Conservation (phyloP, 2,329 filamentous ascomycete genomes). For the Amauroascus verrucosus region DNA sequence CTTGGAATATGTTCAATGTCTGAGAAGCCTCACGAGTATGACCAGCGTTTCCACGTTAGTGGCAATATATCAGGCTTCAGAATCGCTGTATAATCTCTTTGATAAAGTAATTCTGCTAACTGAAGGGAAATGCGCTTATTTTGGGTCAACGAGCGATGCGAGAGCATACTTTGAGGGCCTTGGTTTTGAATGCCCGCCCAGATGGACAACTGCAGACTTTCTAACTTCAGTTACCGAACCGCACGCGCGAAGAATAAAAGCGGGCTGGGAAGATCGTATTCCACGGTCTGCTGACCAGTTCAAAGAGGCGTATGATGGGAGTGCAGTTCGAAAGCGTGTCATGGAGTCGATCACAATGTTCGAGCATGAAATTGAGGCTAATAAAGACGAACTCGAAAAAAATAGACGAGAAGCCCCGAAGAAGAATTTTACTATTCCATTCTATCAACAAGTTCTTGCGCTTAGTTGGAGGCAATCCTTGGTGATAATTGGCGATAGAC, state of each 20-base stretch:
- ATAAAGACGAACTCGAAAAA: slow-evolving; percentile 34
- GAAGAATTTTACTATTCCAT: slow-evolving; percentile 46
- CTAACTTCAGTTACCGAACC: slow-evolving; percentile 60
- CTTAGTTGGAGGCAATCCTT: slow-evolving; percentile 47
- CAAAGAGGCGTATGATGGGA: slow-evolving; percentile 42
- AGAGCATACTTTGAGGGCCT: slow-evolving; percentile 59
- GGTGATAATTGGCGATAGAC: slow-evolving; percentile 46
- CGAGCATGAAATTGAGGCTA: slow-evolving; percentile 39
- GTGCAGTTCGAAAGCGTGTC: slow-evolving; percentile 36
- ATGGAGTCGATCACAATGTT: slow-evolving; percentile 45
- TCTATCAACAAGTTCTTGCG: slow-evolving; percentile 42
- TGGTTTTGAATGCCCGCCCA: slow-evolving; percentile 60
- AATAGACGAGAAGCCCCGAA: slow-evolving; percentile 33
- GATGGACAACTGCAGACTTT: slow-evolving; percentile 67
- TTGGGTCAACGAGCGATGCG: slow-evolving; percentile 53
- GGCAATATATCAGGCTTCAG: slow-evolving; percentile 59
- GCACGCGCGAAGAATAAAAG: slow-evolving; percentile 46
- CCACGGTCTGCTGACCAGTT: slow-evolving; percentile 49
- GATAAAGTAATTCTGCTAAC: slow-evolving; percentile 61
- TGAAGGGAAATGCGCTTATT: slow-evolving; percentile 61
- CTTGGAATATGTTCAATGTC: slow-evolving; percentile 58
- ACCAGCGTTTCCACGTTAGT: slow-evolving; percentile 53
- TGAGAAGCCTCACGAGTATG: slow-evolving; percentile 56
- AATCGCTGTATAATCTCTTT: slow-evolving; percentile 46
- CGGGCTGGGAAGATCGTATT: slow-evolving; percentile 48